Evolutionary conservation across 495 filamentous ascomycete genomes (phyloP), one percentile per base, ranked within the genome.

Genomic region (Mytilinidion resinicola): DNA sequence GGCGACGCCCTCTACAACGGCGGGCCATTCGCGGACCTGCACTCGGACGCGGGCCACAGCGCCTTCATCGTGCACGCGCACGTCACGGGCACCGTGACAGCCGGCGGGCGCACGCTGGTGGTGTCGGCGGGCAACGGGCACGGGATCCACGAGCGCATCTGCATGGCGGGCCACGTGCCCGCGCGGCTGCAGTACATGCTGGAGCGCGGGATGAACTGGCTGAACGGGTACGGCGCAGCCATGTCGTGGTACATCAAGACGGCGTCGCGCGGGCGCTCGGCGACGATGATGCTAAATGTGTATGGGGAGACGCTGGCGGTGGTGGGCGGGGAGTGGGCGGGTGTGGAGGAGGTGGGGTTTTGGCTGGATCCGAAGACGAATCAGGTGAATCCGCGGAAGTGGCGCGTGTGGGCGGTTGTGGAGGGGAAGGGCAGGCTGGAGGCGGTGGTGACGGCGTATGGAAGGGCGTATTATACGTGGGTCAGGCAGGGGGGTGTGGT

Each of bases 191-290:
- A 10, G 44, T 48, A 48, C 44, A 48, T 48, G 44, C 3, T 10
- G 14, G 44, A 20, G n/a, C 44, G 44, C 44, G 44, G 44, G n/a
- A n/a, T 48, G 44, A 48, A 48, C 44, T 48, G 44, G 14, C 15
- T 48, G 44, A n/a, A 48, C 14, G 44, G 12, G n/a, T 48, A 19
- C 44, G 21, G 44, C n/a, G 44, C 15, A 5, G 21, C 4, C 3
- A 5, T 48, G 4, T 17, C 44, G 44, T 21, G 19, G 44, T 48
- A 48, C 44, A 48, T 48, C 14, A 17, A 42, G 12, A 52, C 34
- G n/a, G 25, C 49, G 25, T 17, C 10, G 11, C 10, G 34, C 1
- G 49, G 49, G 11, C 21, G 34, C 4, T 10, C 39, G 17, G 11
- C 39, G 12, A 12, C 11, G n/a, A 20, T n/a, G 12, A 48, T 48